A percentile compares a stretch with the other conserved stretches of the same genome.
Evolutionary conservation across 805 yeast species (phyloP).

Genomic region (Saccharomycopsis synnaedendra): DNA sequence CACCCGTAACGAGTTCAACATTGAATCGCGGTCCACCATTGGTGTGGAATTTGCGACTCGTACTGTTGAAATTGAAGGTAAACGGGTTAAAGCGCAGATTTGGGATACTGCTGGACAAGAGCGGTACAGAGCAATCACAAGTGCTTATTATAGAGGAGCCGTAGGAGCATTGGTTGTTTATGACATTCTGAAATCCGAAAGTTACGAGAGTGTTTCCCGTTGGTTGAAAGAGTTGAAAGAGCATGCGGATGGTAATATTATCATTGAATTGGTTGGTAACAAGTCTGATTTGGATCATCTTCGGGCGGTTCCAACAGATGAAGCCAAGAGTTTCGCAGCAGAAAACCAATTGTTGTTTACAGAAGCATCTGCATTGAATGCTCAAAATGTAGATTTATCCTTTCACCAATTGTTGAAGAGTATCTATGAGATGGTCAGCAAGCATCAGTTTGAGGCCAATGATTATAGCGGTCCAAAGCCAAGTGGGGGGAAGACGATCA

Average conservation of each 20-base stretch:
- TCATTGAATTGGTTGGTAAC: constrained; percentile 87
- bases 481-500: constrained; percentile 80
- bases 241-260: constrained; percentile 91
- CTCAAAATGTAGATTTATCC: constrained; percentile 90
- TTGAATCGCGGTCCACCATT: constrained; percentile 88
- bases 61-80: constrained; percentile 79
- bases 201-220: constrained; percentile 75
- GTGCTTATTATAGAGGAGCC: constrained; percentile 96
- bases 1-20: constrained; percentile 90
- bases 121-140: constrained; percentile 93
- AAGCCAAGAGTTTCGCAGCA: constrained; percentile 87
- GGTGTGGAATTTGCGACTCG: constrained; percentile 98
- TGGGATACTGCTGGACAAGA: constrained; percentile 99
- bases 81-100: constrained; percentile 78
- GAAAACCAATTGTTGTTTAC: constrained; percentile 89
- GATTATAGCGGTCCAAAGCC: constrained; percentile 58
- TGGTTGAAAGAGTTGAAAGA: constrained; percentile 88
- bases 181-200: constrained; percentile 84
- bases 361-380: constrained; percentile 89
- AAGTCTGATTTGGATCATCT: constrained; percentile 84
- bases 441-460: constrained; percentile 83
- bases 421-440: constrained; percentile 88
- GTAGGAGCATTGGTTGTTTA: constrained; percentile 94
- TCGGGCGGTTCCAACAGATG: constrained; percentile 96
- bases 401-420: constrained; percentile 89